Conservation (phyloP, 1,139 yeast species). For the Kodamaea suecica region DNA sequence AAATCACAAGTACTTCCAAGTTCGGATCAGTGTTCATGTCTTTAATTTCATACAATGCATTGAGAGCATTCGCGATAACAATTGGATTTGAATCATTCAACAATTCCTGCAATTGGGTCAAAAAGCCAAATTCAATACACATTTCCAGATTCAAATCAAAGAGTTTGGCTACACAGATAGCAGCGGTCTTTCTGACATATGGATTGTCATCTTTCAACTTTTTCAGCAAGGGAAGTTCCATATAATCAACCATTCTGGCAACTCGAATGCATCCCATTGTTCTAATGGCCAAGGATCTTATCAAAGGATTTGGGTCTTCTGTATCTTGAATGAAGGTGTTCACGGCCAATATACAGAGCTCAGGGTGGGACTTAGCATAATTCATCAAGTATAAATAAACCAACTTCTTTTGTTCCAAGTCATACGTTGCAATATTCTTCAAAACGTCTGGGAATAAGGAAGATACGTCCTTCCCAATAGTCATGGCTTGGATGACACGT, state of each 20-base stretch:
- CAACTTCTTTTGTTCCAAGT: conserved; percentile 92
- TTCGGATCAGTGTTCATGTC: conserved; percentile 56
- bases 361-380: conserved; percentile 95
- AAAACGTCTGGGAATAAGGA: conserved; percentile 92
- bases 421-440: conserved; percentile 96
- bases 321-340: conserved; percentile 96
- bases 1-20: conserved; percentile 38
- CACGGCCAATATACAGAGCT: conserved; percentile 91
- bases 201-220: conserved; percentile 93
- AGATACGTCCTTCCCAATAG: conserved; percentile 96
- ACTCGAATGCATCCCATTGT: conserved; percentile 99
- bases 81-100: conserved; percentile 89
- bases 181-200: conserved; percentile 96
- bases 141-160: conserved; percentile 80
- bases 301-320: conserved; percentile 94
- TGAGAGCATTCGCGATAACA: conserved; percentile 94
- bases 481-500: conserved; percentile 97
- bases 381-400: conserved; percentile 95
- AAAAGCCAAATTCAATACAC: conserved; percentile 85
- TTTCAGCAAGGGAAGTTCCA: conserved; percentile 83
- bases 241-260: conserved; percentile 90
- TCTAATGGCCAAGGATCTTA: conserved; percentile 92
- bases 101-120: conserved; percentile 64
- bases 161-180: conserved; percentile 92
- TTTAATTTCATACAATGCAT: conserved; percentile 79